Evolutionary conservation across 257 asterid species (phyloP).

Genomic region (Lantana camara): DNA sequence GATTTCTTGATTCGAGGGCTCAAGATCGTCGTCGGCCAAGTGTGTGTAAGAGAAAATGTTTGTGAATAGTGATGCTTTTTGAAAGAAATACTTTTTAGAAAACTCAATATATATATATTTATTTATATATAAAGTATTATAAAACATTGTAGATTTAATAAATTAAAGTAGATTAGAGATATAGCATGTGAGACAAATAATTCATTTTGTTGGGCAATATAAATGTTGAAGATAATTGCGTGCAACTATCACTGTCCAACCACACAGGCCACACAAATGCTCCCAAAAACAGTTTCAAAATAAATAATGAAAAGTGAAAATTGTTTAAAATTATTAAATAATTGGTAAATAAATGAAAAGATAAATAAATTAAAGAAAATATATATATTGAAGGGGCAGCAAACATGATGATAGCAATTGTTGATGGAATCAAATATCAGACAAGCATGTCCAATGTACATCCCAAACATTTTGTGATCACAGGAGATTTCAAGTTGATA

Average conservation of each 20-base stretch:
- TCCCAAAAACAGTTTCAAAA: no score
- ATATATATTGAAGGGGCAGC: conserved; percentile 13
- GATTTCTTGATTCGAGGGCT: no score
- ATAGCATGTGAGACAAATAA: conserved; percentile 40
- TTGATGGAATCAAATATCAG: conserved; percentile 31
- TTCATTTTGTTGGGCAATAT: conserved; percentile 24
- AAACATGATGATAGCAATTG: conserved; percentile 36
- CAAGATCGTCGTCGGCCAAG: no score
- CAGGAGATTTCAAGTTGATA: not conserved
- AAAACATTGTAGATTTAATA: no score
- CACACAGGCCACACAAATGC: conserved; percentile 26
- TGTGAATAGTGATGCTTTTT: no score
- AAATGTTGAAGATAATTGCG: conserved; percentile 27
- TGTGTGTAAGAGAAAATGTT: no score
- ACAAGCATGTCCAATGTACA: conserved; percentile 29
- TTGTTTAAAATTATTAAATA: not conserved
- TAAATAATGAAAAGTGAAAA: no score
- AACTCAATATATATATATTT: no score
- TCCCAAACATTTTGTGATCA: conserved; percentile 35
- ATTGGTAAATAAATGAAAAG: not conserved
- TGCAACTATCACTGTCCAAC: conserved; percentile 39
- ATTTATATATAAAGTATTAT: not conserved
- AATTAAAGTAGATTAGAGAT: no score
- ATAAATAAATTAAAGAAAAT: not conserved
- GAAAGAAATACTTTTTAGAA: no score